Percentiles rank a stretch among this genome's conserved stretches.
These are phyloP conservation scores for Peniophora sp. DNA, from an alignment of 1,284 basidiomycete genomes.

Conservation along the genomic window DNA sequence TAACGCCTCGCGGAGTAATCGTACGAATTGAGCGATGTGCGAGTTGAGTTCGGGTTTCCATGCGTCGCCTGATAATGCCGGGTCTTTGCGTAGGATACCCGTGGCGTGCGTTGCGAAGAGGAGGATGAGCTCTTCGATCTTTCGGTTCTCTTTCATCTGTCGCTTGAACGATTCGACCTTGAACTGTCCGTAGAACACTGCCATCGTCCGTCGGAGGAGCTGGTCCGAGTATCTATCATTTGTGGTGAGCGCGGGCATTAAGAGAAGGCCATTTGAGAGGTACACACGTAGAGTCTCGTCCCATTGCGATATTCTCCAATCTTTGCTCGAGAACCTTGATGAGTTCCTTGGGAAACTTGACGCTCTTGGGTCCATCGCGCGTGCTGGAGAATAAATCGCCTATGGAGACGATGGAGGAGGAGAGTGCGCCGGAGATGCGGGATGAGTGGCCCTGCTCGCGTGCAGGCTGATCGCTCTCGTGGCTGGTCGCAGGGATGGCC, in stretches of 20 bases:
- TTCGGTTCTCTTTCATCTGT: conserved; percentile 92
- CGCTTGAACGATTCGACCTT: conserved; percentile 77
- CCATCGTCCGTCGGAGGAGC: conserved; percentile 80
- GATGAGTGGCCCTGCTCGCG: conserved; percentile 57
- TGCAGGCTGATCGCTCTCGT: conserved; percentile 31
- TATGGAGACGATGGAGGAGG: conserved; percentile 67
- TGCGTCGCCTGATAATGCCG: conserved; percentile 66
- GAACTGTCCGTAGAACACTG: conserved; percentile 85
- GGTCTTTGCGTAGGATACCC: conserved; percentile 77
- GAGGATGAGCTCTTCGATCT: conserved; percentile 95
- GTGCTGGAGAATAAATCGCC: conserved; percentile 78
- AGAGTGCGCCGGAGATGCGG: conserved; percentile 60
- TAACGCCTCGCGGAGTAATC: conserved; percentile 78
- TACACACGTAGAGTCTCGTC: conserved; percentile 77
- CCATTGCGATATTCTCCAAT: conserved; percentile 87
- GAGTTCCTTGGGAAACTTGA: conserved; percentile 89
- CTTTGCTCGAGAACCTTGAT: conserved; percentile 83
- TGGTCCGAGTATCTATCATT: conserved; percentile 74
- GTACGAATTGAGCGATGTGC: conserved; percentile 84
- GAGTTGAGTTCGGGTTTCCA: conserved; percentile 93
- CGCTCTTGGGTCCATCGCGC: conserved; percentile 69
- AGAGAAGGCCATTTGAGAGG: not conserved
- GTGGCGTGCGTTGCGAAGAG: conserved; percentile 92
- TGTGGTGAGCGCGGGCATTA: not conserved
- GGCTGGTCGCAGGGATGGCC: conserved; percentile 27